A percentile compares a stretch with the other conserved stretches of the same genome.
Evolutionary conservation across 1,284 basidiomycete species (phyloP).

Genomic region (Cystobasidium slooffiae): DNA sequence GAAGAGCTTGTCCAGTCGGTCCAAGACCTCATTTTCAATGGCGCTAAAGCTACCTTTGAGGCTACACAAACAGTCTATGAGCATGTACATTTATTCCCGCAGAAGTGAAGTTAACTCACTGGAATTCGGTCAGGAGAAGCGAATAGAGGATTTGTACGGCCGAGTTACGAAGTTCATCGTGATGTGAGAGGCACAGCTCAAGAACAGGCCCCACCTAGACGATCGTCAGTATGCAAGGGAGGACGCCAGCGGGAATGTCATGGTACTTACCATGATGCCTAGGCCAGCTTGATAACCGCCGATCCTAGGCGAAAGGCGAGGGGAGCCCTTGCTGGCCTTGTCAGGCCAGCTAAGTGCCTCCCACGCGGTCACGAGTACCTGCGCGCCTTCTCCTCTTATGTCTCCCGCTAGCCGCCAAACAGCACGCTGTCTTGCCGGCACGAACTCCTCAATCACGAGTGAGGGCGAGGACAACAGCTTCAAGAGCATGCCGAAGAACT

Average conservation of each 20-base stretch:
- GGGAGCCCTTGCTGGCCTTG: constrained; percentile 53
- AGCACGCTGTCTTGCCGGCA: constrained; percentile 75
- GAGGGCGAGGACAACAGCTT: constrained; percentile 86
- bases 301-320: constrained; percentile 7
- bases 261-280: constrained; percentile 7
- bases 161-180: constrained; percentile 85
- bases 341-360: constrained; percentile 80
- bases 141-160: constrained; percentile 86
- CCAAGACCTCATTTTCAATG: constrained; percentile 91
- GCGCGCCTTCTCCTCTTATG: constrained; percentile 86
- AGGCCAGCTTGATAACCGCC: constrained; percentile 74
- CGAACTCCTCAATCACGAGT: constrained; percentile 90
- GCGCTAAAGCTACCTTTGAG: constrained; percentile 64
- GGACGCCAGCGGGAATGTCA: constrained; percentile 53
- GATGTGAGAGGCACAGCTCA: constrained; percentile 89
- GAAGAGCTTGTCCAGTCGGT: constrained; percentile 86
- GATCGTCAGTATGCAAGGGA: constrained; percentile 50
- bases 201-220: constrained; percentile 83
- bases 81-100: not conserved
- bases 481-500: constrained; percentile 79
- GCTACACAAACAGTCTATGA: constrained; percentile 62
- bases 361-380: constrained; percentile 84
- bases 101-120: constrained; percentile 17
- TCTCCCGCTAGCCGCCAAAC: constrained; percentile 96
- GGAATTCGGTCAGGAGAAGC: constrained; percentile 86